Percentiles rank a stretch among this genome's conserved stretches.
These are phyloP conservation scores for Mortierella sp. DNA, from an alignment of 371 early-diverging fungal species.

Conservation along the genomic window DNA sequence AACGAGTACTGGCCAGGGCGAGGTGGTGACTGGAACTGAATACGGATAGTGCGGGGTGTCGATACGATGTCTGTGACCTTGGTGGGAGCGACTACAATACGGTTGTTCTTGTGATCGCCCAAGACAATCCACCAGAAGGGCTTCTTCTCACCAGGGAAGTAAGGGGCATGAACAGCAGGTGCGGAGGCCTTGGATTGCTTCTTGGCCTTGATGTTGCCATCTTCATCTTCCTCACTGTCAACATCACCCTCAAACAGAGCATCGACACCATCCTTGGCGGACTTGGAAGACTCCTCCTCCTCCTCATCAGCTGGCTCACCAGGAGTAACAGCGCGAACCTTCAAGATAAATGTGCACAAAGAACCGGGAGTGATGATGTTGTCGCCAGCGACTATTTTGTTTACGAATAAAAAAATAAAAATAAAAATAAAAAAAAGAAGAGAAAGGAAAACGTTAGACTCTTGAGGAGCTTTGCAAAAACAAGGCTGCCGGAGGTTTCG, in stretches of 20 bases:
- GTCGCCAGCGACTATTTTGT: conserved; percentile 76
- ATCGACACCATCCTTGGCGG: conserved; percentile 59
- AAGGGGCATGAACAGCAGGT: conserved; percentile 75
- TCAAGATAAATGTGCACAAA: conserved; percentile 82
- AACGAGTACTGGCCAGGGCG: conserved; percentile 88
- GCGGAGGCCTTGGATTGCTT: conserved; percentile 35
- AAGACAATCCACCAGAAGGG: conserved; percentile 95
- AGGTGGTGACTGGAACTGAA: conserved; percentile 96
- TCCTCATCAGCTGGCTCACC: conserved; percentile 37
- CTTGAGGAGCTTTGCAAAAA: too few species aligned
- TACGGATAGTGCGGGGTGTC: conserved; percentile 74
- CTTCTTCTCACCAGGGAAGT: conserved; percentile 79
- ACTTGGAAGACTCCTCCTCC: conserved; percentile 39
- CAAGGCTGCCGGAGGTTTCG: conserved; percentile 1
- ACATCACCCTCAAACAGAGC: conserved; percentile 52
- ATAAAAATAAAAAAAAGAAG: conserved; percentile 9
- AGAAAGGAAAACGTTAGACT: not conserved
- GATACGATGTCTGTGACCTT: conserved; percentile 82
- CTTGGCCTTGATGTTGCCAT: conserved; percentile 56
- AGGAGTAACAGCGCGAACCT: conserved; percentile 57
- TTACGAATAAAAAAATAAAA: conserved; percentile 1
- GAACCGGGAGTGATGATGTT: conserved; percentile 83
- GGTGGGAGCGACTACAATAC: conserved; percentile 83
- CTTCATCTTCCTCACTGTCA: conserved; percentile 60
- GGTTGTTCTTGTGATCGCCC: conserved; percentile 86